Evolutionary conservation across 306 rosid species (phyloP).

Genomic region (Castanea sativa): DNA sequence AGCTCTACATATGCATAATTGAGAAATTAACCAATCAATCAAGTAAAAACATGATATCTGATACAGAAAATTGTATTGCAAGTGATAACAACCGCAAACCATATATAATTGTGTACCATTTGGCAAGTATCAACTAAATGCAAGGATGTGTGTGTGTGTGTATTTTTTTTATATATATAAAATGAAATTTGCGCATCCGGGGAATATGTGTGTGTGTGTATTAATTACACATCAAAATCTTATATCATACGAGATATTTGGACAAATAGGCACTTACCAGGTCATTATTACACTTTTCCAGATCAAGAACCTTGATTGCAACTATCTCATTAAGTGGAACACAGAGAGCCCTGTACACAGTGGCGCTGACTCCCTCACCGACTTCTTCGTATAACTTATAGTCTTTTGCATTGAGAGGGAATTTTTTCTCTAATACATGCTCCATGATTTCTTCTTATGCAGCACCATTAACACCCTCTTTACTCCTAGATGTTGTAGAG

Average conservation of each 20-base stretch:
- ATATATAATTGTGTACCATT: background rate
- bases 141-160: background rate
- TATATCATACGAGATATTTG: constrained; percentile 4
- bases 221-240: background rate
- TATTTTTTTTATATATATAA: too few species aligned
- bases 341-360: constrained; percentile 88
- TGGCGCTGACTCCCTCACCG: constrained; percentile 97
- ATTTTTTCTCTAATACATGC: constrained; percentile 49
- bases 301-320: constrained; percentile 97
- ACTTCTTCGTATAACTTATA: constrained; percentile 95
- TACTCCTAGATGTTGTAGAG: constrained; percentile 23
- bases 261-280: constrained; percentile 53
- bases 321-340: constrained; percentile 80
- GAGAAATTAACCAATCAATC: too few species aligned
- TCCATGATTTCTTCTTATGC: constrained; percentile 67
- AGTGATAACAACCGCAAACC: background rate
- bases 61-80: background rate
- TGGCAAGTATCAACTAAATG: background rate
- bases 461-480: constrained; percentile 35
- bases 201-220: too few species aligned
- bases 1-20: background rate
- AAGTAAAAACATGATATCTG: background rate
- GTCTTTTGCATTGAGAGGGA: constrained; percentile 75
- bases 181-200: too few species aligned
- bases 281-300: constrained; percentile 88